Base-by-base conservation (phyloP, 441 rosid species). In the Eutrema salsugineum region DNA sequence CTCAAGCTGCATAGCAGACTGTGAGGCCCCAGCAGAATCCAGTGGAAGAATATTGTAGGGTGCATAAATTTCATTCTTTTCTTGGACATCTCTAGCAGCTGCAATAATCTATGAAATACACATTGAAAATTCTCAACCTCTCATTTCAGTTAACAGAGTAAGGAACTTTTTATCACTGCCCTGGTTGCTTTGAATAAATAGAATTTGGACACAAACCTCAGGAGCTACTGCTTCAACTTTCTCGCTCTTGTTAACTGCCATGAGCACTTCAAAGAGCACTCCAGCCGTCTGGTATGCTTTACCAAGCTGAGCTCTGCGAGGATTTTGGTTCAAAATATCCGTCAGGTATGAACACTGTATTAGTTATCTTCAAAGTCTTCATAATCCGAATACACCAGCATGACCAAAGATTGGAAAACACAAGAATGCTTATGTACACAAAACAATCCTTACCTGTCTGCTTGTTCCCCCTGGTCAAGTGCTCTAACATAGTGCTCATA, bases 191-290 rank as follows among this genome's bases (percentile, higher is more conserved):
- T 60, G 27, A 66, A 19, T 48, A 67, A n/a, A 12, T 59, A 66
- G 47, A 66, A 14, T 66, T 30, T 68, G 57, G 36, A 35, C 47
- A 69, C 82, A 56, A 80, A 94, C 99, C 98, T 94, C 98, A 8
- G 99, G 98, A 76, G 97, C 93, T 83, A 95, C 98, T 85, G 93
- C 97, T 87, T 93, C 99, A 61, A 91, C 97, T 84, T 95, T 86
- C 75, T 96, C 98, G n/a, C 88, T 83, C 85, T 96, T 96, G 79
- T 91, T 91, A 63, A 93, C 97, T 17, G 98, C 98, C 63, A 92
- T 93, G 48, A 93, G 97, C 66, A 93, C 99, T 87, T 96, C 99
- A 82, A 91, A 93, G 72, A 96, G 99, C 64, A 93, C 97, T 42
- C 98, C 98, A 0, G 99, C 99, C 15, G 96, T 96, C 86, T 93